Conservation (phyloP, 225 moss, liverwort and hornwort species). For the Climacium dendroides region DNA sequence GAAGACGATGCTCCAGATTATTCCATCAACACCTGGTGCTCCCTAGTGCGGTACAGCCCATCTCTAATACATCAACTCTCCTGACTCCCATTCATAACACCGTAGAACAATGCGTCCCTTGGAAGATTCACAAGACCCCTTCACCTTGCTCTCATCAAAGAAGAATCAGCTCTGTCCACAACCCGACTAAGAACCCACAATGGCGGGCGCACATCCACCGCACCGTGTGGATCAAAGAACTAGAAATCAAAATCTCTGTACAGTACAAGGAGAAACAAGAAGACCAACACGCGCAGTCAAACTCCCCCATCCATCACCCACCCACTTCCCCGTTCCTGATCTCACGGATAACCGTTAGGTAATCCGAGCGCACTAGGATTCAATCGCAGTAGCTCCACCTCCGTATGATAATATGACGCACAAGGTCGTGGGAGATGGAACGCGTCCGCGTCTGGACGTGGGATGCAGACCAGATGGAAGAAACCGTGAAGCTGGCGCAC, state of each 20-base stretch:
- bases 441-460: background rate
- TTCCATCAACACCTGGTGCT: background rate
- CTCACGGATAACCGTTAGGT: background rate
- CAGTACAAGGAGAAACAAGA: background rate
- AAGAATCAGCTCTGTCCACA: background rate
- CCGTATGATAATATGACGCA: background rate
- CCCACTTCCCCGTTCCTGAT: background rate
- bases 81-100: background rate
- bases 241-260: background rate
- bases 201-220: background rate
- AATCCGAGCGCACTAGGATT: background rate
- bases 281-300: background rate
- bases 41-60: background rate
- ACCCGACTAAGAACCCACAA: background rate
- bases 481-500: background rate
- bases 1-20: background rate
- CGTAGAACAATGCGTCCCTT: background rate
- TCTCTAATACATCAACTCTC: background rate
- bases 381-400: background rate
- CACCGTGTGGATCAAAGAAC: background rate
- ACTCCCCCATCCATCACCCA: background rate
- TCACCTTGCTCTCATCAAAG: background rate
- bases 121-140: background rate
- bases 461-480: background rate
- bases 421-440: background rate